A percentile compares a stretch with the other conserved stretches of the same genome.
Conservation (phyloP, 2,329 filamentous ascomycete species). For the Penicillium frequentans region DNA sequence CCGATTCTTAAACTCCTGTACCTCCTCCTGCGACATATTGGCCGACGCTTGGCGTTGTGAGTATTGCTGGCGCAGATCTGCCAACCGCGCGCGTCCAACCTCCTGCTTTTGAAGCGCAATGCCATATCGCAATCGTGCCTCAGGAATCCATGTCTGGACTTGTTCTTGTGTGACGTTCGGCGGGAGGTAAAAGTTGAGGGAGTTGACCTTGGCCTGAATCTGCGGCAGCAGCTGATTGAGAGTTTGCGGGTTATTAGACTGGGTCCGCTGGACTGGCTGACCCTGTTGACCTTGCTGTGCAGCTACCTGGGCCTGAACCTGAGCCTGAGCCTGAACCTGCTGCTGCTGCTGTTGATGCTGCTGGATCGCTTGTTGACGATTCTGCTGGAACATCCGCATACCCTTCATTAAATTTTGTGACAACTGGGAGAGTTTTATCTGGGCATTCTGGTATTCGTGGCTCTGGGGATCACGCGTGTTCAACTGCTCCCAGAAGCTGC, state of each 20-base stretch:
- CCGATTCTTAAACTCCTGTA: constrained; percentile 44
- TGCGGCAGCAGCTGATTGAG: constrained; percentile 46
- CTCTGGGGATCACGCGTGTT: constrained; percentile 51
- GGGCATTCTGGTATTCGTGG: constrained; percentile 51
- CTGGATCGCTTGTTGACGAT: constrained; percentile 33
- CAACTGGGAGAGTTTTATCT: constrained; percentile 52
- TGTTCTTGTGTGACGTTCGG: constrained; percentile 46
- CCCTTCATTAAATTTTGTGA: constrained; percentile 54
- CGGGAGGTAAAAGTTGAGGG: constrained; percentile 46
- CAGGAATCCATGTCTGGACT: constrained; percentile 46
- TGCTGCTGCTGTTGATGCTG: constrained; percentile 18
- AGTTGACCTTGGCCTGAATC: constrained; percentile 48
- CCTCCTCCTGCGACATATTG: constrained; percentile 43
- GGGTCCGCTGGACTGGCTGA: constrained; percentile 29
- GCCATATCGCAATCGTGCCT: constrained; percentile 49
- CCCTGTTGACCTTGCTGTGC: constrained; percentile 11
- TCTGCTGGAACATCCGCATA: constrained; percentile 49
- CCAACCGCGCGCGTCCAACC: constrained; percentile 44
- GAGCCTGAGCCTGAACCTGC: constrained; percentile 23
- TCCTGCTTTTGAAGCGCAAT: constrained; percentile 51
- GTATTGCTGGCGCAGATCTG: constrained; percentile 42
- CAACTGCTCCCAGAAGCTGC: constrained; percentile 55
- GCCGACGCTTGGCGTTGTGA: constrained; percentile 39
- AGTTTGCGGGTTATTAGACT: constrained; percentile 39
- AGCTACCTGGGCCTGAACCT: constrained; percentile 13